phyloP scores from a whole-genome alignment of 768 basidiomycete species.

The Boletus rubescentipes region DNA sequence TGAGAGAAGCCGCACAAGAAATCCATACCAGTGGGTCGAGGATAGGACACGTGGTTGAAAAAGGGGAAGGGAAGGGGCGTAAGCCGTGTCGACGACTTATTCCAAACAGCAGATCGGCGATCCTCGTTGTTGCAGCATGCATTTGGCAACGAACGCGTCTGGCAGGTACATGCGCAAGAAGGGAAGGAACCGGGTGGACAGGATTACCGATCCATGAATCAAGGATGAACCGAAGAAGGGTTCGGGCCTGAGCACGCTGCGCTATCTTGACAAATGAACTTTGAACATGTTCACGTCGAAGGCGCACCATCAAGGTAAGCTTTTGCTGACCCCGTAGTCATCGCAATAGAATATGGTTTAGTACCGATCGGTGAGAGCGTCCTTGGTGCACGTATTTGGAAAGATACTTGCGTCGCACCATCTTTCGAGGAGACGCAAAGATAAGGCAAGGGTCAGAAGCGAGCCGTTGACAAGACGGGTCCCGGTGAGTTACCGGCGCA shows the following conservation, averaged over 20 bases:
- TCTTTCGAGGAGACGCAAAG: neutral
- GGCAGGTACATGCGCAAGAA: neutral
- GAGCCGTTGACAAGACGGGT: neutral
- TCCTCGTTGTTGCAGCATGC: conserved; percentile 20
- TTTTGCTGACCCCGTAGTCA: conserved; percentile 13
- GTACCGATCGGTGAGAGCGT: neutral
- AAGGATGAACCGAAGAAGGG: neutral
- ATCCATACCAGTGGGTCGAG: neutral
- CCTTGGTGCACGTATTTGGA: conserved; percentile 2
- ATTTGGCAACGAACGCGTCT: neutral
- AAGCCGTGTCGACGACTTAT: neutral
- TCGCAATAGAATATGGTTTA: conserved; percentile 12
- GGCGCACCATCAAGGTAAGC: too few species aligned
- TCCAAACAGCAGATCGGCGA: conserved; percentile 6
- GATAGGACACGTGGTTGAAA: conserved; percentile 3
- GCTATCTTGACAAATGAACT: neutral
- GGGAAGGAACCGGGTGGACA: neutral
- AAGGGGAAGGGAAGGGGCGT: neutral
- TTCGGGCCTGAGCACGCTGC: neutral
- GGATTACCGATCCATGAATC: neutral
- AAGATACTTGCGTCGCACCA: conserved; percentile 8
- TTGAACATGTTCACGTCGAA: neutral
- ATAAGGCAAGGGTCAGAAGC: conserved; percentile 11
- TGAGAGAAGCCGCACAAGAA: neutral
- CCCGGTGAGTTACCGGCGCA: too few species aligned